Evolutionary conservation across 495 filamentous ascomycete species (phyloP).

Genomic region (Podospora tetraspora): DNA sequence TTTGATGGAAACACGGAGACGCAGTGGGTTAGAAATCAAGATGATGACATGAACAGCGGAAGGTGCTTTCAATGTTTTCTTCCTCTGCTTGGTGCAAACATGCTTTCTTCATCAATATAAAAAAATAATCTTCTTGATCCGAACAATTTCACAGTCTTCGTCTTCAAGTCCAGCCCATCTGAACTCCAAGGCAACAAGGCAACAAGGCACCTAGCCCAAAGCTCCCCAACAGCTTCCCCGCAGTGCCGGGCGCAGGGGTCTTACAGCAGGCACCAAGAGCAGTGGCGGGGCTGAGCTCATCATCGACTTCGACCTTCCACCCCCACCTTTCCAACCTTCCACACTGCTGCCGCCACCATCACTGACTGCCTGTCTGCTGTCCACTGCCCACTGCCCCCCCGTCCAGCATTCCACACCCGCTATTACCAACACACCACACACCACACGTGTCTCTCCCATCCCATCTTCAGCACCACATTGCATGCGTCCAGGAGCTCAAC

Average conservation of each 20-base stretch:
- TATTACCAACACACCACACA: background rate
- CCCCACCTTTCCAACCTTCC: background rate
- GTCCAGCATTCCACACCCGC: background rate
- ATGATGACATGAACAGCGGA: background rate
- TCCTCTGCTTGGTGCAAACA: background rate
- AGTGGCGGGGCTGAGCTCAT: constrained; percentile 15
- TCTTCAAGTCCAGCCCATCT: background rate
- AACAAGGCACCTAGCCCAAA: background rate
- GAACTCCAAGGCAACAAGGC: background rate
- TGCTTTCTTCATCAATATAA: background rate
- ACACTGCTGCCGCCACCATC: background rate
- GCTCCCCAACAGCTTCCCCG: background rate
- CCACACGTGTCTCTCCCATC: constrained; percentile 2
- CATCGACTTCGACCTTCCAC: constrained; percentile 7
- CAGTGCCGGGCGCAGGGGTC: background rate
- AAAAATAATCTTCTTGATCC: background rate
- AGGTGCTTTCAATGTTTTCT: background rate
- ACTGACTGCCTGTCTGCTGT: background rate
- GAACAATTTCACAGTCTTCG: background rate
- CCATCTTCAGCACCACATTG: background rate
- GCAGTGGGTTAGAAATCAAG: background rate
- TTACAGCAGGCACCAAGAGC: background rate
- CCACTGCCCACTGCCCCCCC: background rate
- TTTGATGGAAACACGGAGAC: background rate
- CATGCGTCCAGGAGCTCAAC: constrained; percentile 7